Evolutionary conservation across 768 basidiomycete species (phyloP), one percentile per base, ranked within the genome.

Genomic region (Udeniomyces megalosporus): DNA sequence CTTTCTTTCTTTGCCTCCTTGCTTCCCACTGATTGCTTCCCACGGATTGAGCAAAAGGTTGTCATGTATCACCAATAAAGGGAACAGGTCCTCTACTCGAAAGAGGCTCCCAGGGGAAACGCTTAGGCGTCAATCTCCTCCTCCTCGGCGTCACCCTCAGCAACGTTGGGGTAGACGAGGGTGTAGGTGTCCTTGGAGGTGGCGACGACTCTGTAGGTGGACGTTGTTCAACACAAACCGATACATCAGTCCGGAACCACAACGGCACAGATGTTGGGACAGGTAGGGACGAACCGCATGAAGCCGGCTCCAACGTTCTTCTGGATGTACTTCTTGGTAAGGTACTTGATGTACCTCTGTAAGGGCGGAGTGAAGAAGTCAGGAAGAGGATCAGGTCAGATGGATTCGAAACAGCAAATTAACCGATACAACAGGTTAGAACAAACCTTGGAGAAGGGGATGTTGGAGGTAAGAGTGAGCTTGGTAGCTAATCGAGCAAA

Each of bases 321-420:
- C 82, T 97, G 97, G 77, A 97, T 80, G 81, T 89, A 92, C 79
- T 93, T 93, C 81, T 97, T 97, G 66, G 93, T 96, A 65, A 97
- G 80, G 78, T 97, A 99, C 77, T 97, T 67, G 66, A 65, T 50
- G 46, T 53, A 55, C 35, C 60, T 53, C n/a, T 4, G 5, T 4
- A 20, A 51, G 76, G 96, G 85, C 58, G 88, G 83, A 34, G 38
- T 20, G 53, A 34, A 7, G 44, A 38, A 34, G 26, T 44, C 38
- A 53, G 20, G 24, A 34, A 32, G 47, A 28, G 29, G 47, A 32
- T 6, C 12, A 20, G 1, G 22, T 5, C 15, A 42, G 38, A 7
- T 32, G 20, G 10, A 22, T 8, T 50, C 49, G 53, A 15, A n/a
- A n/a, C 1, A 55, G 15, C 31, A 24, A 55, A 55, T 2, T 28